Evolutionary conservation across 176 grass and related monocot species (phyloP).

Genomic region (Lolium multiflorum): DNA sequence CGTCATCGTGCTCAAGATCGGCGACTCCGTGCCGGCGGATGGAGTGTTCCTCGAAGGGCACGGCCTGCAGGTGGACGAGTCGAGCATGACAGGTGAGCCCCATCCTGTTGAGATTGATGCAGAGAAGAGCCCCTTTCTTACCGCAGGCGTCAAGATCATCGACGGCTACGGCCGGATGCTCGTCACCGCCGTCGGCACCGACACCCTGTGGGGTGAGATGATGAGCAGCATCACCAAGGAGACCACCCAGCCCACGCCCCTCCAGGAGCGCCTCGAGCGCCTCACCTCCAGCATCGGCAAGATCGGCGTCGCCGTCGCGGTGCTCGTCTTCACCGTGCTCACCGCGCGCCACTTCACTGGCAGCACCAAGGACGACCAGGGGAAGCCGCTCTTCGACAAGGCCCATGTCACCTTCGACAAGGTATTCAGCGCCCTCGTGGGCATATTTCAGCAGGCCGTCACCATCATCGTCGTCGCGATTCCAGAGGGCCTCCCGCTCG

Average conservation of each 20-base stretch:
- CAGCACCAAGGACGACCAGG: slow-evolving; percentile 64
- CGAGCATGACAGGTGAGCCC: slow-evolving; percentile 85
- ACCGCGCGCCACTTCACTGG: slow-evolving; percentile 69
- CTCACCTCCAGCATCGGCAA: slow-evolving; percentile 80
- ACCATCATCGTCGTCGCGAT: slow-evolving; percentile 96
- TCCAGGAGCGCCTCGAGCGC: slow-evolving; percentile 75
- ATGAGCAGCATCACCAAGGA: slow-evolving; percentile 66
- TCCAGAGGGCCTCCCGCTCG: slow-evolving; percentile 82
- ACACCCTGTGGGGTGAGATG: slow-evolving; percentile 84
- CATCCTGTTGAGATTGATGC: slow-evolving; percentile 55
- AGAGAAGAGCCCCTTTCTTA: slow-evolving; percentile 56
- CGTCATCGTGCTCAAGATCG: slow-evolving; percentile 60
- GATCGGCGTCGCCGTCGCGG: slow-evolving; percentile 60
- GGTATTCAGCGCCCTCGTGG: slow-evolving; percentile 62
- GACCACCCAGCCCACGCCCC: slow-evolving; percentile 58
- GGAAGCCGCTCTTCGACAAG: slow-evolving; percentile 52
- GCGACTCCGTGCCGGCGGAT: slow-evolving; percentile 67
- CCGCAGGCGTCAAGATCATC: slow-evolving; percentile 75
- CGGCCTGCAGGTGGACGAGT: slow-evolving; percentile 79
- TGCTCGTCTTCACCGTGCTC: slow-evolving; percentile 71
- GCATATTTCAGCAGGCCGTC: slow-evolving; percentile 81
- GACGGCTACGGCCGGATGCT: slow-evolving; percentile 74
- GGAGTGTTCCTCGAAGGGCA: slow-evolving; percentile 58
- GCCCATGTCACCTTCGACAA: slow-evolving; percentile 14
- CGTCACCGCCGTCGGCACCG: slow-evolving; percentile 71